Evolutionary conservation across 495 filamentous ascomycete genomes (phyloP), one percentile per base, ranked within the genome.

Genomic region (Neurospora discreta): DNA sequence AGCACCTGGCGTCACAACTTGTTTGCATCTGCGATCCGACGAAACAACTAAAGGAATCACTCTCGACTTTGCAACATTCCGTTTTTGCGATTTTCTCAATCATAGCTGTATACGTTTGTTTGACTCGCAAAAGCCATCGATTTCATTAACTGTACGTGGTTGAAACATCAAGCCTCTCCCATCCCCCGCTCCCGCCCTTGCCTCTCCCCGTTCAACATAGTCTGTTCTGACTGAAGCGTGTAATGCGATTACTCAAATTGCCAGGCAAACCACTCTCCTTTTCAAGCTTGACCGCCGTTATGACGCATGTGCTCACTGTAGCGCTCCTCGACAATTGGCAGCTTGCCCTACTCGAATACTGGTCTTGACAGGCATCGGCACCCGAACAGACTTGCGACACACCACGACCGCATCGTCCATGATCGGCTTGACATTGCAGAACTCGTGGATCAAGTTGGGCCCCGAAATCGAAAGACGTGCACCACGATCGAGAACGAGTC

Each of bases 401-500:
- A 89, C 73, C 72, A 85, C 81, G 9, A 86, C 83, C 6, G 85
- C 84, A 41, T 87, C 85, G 72, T 89, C 86, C 18, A 79, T 79
- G 72, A 89, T 84, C 1, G 80, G 79, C 40, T 80, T 76, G 41
- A 88, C 82, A 41, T 80, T 80, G 41, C 76, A 79, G 70, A 73
- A 81, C 67, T 73, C 76, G 75, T 88, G 89, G 70, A 87, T 75
- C 8, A 76, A 42, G 72, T 84, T 84, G 30, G 89, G 80, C 1
- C 81, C 74, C 0, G 87, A 87, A 58, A 88, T 87, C 0, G 87
- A 89, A 1, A 89, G 77, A 44, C 87, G 74, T 90, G 87, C 1
- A 89, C 80, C 26, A 89, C 71, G 60, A 89, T 87, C 1, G 86
- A 88, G 79, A 88, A 86, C 30, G 88, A 78, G 15, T 88, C 87